Base-by-base conservation (phyloP, 2,329 filamentous ascomycete species). In the Coniochaeta sp. region DNA sequence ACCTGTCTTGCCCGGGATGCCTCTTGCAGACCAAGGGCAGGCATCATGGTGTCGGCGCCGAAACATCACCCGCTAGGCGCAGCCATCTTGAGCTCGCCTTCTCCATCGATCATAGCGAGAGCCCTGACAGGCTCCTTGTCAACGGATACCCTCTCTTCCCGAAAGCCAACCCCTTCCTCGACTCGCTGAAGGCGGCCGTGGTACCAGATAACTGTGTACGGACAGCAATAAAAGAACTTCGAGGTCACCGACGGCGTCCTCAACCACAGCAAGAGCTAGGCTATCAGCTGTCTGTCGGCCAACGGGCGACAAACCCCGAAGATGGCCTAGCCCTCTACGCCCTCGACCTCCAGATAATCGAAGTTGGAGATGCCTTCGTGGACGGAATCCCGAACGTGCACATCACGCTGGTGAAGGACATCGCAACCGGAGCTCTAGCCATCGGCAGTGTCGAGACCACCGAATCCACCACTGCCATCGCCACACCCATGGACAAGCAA, bases 141-240 rank as follows among this genome's bases (percentile, higher is more conserved):
- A 88, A 89, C 71, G 83, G 80, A 61, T 80, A 81, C 62, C 80
- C 84, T 66, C 74, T 89, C 19, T 89, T 86, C 65, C 82, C 83
- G 17, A 72, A 77, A 58, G 71, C 81, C 64, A 74, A 81, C 67
- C 75, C 79, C 1, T 75, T 77, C 69, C 69, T 69, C 64, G 71
- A 72, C 56, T 71, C 72, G 9, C 73, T 85, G 40, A 72, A 70
- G 6, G 82, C 82, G 12, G 66, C 72, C 14, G 77, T 84, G 60
- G 67, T 78, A 36, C 72, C 76, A 44, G 74, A 77, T 47, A 62
- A 69, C 62, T 22, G 43, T 47, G 2, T 47, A 26, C 43, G 43
- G 43, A 16, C 22, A 26, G 43, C 43, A 47, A 19, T 55, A 4
- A 67, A 66, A 58, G 66, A 64, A 38, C 70, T 73, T 28, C 69